A percentile compares a stretch with the other conserved stretches of the same genome.
Evolutionary conservation across 495 filamentous ascomycete genomes (phyloP).

Genomic region (Astrocystis sublimbata): DNA sequence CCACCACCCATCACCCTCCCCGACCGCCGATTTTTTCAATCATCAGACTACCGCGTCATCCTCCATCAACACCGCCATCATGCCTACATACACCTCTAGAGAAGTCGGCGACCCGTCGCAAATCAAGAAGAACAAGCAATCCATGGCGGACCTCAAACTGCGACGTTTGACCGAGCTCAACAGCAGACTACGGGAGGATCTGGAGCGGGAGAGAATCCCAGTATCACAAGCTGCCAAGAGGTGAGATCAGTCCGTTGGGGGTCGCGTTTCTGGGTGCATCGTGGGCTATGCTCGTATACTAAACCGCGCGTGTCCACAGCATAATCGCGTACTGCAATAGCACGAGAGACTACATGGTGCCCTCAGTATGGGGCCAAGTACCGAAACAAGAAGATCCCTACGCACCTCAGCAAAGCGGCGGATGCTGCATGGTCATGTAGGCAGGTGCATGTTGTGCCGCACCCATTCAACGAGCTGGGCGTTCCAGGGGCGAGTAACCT

Average conservation of each 20-base stretch:
- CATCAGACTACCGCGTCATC: conserved; percentile 18
- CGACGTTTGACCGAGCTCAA: conserved; percentile 95
- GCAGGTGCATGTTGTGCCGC: conserved; percentile 13
- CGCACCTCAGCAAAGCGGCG: conserved; percentile 83
- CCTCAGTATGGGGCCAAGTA: conserved; percentile 91
- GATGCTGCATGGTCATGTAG: conserved; percentile 95
- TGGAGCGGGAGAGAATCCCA: conserved; percentile 91
- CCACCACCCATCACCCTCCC: neutral
- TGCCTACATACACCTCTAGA: conserved; percentile 59
- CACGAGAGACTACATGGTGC: conserved; percentile 98
- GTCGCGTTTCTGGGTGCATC: neutral
- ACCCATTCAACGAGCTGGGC: conserved; percentile 15
- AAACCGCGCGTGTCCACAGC: conserved; percentile 46
- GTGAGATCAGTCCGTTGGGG: conserved; percentile 48
- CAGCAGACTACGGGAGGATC: conserved; percentile 87
- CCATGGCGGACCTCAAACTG: conserved; percentile 96
- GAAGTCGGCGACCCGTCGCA: conserved; percentile 61
- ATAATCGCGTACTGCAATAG: conserved; percentile 95
- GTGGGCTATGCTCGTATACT: conserved; percentile 3
- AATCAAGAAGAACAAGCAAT: conserved; percentile 97
- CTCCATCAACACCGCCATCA: conserved; percentile 36
- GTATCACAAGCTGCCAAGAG: conserved; percentile 92
- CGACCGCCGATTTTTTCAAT: neutral
- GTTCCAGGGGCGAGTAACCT: conserved; percentile 5
- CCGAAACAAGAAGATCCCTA: conserved; percentile 95